Base-by-base conservation (phyloP, 2,329 filamentous ascomycete species). In the Chaetomiaceae sp. region DNA sequence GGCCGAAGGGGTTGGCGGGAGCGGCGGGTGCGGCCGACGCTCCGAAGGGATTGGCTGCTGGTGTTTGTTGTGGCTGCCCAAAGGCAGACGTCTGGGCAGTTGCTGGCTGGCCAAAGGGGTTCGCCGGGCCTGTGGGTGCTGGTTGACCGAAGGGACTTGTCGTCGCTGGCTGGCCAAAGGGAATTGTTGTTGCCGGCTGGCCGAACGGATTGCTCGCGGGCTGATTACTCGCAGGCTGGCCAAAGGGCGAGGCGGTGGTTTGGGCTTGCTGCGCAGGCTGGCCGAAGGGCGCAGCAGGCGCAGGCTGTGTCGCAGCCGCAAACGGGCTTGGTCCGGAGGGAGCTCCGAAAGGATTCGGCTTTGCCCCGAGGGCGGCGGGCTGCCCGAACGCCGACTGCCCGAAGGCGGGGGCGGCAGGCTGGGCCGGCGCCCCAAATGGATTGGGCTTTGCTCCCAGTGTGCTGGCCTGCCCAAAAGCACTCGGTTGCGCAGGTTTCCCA, bases 201-300 rank as follows among this genome's bases (percentile, higher is more conserved):
- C 66, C 65, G 50, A 75, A 74, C 19, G 64, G 69, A 56, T 59
- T 72, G 55, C 20, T 44, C 1, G 45, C 45, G 6, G 45, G 45
- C 20, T 48, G 51, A 12, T 11, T 43, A 20, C 42, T 39, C 23
- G 23, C 56, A 9, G 60, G 37, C 51, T 69, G 64, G 5, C 61
- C 63, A 49, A 72, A 71, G 3, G 68, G 65, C 36, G 5, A 58
- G 20, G n/a, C 7, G 0, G 47, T 6, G 2, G n/a, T 36, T n/a
- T 52, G 54, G 59, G 49, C 34, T 50, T 39, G 64, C 25, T 63
- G 61, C 15, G 48, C 42, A 19, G 56, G 53, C 27, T 51, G 66
- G 38, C 61, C 62, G 47, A 71, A 71, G 0, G 69, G 65, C 25
- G 29, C 31, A 3, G 54, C n/a, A 4, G 47, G 54, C 15, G 64